Conservation (phyloP, 108 stramenopile genomes). For the Discostella stelligeroides region DNA sequence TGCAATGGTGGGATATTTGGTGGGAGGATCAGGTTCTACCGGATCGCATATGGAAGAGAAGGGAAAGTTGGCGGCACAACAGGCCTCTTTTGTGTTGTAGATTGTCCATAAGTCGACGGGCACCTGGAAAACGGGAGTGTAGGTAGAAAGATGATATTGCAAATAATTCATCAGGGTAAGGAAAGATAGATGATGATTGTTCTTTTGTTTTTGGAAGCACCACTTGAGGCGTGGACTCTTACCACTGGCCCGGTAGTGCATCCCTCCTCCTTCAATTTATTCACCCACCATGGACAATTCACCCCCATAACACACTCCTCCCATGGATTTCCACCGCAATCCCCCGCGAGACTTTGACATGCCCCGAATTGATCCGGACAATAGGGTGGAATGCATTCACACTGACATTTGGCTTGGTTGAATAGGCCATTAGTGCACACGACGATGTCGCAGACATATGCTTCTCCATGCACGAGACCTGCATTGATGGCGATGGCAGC, state of each 20-base stretch:
- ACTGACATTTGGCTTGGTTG: constrained; percentile 29
- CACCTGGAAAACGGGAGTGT: constrained; percentile 34
- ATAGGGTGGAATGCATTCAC: constrained; percentile 39
- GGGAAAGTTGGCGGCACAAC: constrained; percentile 26
- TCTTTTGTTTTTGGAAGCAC: too few relatives aligned
- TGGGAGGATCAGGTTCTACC: constrained; percentile 5
- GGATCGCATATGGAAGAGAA: constrained; percentile 23
- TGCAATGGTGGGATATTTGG: constrained; percentile 13
- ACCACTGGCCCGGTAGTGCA: constrained; percentile 36
- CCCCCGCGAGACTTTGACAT: constrained; percentile 11
- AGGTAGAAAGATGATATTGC: too few relatives aligned
- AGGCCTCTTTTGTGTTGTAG: constrained; percentile 13
- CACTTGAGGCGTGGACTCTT: background rate
- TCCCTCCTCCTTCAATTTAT: constrained; percentile 12
- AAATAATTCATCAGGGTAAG: too few relatives aligned
- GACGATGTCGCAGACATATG: background rate
- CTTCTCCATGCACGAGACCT: background rate
- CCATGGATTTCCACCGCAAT: constrained; percentile 39
- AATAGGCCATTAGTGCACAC: constrained; percentile 18
- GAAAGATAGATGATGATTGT: too few relatives aligned
- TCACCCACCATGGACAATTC: constrained; percentile 45
- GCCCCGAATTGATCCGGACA: constrained; percentile 26
- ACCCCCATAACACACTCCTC: constrained; percentile 22
- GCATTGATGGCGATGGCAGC: too few relatives aligned
- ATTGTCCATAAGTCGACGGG: constrained; percentile 36